Base-by-base conservation (phyloP, 805 yeast species). In the Schwanniomyces polymorphus region DNA sequence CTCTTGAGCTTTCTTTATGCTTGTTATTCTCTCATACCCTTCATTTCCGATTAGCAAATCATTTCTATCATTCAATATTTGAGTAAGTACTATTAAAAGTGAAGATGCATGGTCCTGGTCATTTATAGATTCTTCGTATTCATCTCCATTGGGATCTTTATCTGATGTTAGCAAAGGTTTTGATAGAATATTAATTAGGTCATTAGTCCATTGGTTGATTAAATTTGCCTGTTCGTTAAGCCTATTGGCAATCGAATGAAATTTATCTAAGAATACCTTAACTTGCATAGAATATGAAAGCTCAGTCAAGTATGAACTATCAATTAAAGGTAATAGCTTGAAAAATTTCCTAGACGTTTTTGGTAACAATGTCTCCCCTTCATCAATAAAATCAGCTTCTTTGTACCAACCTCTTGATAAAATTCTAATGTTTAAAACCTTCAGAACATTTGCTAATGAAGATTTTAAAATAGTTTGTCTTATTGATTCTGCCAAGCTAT, bases 71-170 rank as follows among this genome's bases (percentile, higher is more conserved):
- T 64, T 57, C 16, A 77, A 47, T 6, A 66, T 44, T 27, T 56
- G 56, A 42, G 68, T 63, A 3, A 87, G 49, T 16, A 80, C 77
- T 43, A 80, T 81, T 48, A 88, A 68, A 47, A 81, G 76, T 0
- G 80, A 74, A 35, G 81, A 80, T 0, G 85, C 85, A 48, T 78
- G 74, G 48, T 86, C 95, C 63, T 92, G 98, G 41, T 80, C 84
- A 37, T 81, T 80, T 42, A 92, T 70, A 0, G 96, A 84, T 4
- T 77, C 78, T 10, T 81, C 84, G 63, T 91, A 94, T 57, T 91
- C 97, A 42, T 82, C 86, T 11, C 91, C 91, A 44, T 84, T 82
- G 2, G 84, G 82, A 31, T 67, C 69, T 27, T 66, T 65, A 43
- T 82, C 85, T 27, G 62, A 64, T 3, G 62, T 55, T 34, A 80